Evolutionary conservation across 768 basidiomycete species (phyloP), one percentile per base, ranked within the genome.

Genomic region (Lactarius sanguifluus): DNA sequence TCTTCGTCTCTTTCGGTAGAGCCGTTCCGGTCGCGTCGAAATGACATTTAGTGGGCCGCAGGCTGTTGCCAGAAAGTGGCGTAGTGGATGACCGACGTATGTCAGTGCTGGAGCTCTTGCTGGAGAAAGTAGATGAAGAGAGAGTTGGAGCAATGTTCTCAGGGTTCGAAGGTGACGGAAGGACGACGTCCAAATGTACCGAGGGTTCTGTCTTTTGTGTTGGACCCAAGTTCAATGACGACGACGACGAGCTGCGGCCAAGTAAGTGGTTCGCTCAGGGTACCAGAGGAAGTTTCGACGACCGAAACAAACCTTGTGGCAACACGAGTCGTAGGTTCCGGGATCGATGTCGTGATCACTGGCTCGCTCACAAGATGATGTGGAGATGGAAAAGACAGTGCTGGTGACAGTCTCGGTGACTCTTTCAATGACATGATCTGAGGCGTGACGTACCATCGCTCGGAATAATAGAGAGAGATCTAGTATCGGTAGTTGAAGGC

Each of bases 261-360:
- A 52, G 23, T 64, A 30, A 64, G 50, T 52, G 41, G 13, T 15
- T 40, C 20, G 28, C 2, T 28, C 38, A 1, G 0, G 1, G 32
- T 15, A n/a, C 32, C 32, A 13, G 38, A 2, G 7, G 20, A 32
- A 32, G 32, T 1, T 9, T 1, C 32, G 2, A 59, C 36, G 52
- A 13, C 28, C 4, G 34, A 40, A 28, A 36, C 64, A 18, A 41
- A 64, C 57, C 28, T 64, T n/a, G 63, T 58, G 20, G n/a, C 7
- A 20, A 40, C 6, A 32, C 15, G 20, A 38, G 52, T 30, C 32
- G 64, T 40, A 20, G 50, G 30, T 23, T 23, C 40, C 12, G 28
- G 20, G 10, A 2, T 34, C 3, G 64, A 55, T 28, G 18, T 9
- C 16, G 23, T 18, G 2, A n/a, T 34, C 18, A 13, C n/a, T 13